A percentile compares a stretch with the other conserved stretches of the same genome.
These are phyloP conservation scores for Cafeteria roenbergensis DNA, from an alignment of 108 stramenopile genomes.

Conservation along the genomic window DNA sequence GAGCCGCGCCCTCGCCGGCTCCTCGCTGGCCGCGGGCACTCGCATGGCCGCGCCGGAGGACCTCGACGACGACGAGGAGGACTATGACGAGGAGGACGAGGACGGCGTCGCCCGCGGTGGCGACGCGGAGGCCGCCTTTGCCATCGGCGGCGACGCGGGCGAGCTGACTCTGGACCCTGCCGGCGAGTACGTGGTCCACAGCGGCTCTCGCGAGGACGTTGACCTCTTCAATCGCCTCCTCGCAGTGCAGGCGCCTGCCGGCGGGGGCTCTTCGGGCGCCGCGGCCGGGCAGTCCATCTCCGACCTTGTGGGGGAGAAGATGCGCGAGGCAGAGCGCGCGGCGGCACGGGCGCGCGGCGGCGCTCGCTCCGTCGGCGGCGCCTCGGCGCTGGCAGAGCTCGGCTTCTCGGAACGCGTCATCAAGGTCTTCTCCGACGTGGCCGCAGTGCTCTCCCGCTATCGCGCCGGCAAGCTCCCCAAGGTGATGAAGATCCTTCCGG, in stretches of 20 bases:
- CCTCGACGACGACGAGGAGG: conserved; percentile 39
- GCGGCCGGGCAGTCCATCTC: conserved; percentile 57
- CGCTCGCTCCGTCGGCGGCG: conserved; percentile 28
- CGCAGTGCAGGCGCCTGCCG: too few species aligned
- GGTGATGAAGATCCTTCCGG: conserved; percentile 97
- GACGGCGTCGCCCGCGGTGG: conserved; percentile 12
- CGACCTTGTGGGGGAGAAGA: conserved; percentile 93
- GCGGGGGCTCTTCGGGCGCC: too few species aligned
- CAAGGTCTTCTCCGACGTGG: conserved; percentile 86
- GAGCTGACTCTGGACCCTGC: conserved; percentile 38
- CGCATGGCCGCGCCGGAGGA: too few species aligned
- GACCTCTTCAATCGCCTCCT: conserved; percentile 49
- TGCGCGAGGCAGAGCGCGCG: conserved; percentile 67
- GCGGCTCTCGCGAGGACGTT: conserved; percentile 53
- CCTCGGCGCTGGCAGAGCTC: conserved; percentile 20
- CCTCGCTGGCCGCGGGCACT: background rate
- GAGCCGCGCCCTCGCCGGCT: too few species aligned
- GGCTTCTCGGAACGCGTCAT: conserved; percentile 69
- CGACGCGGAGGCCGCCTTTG: background rate
- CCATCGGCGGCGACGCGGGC: conserved; percentile 34
- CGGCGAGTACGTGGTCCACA: conserved; percentile 35
- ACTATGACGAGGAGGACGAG: conserved; percentile 52
- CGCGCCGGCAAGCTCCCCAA: conserved; percentile 94
- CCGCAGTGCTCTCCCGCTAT: conserved; percentile 75
- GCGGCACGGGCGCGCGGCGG: conserved; percentile 24